Conservation (phyloP, 345 rosid species). For the Zanthoxylum bungeanum region DNA sequence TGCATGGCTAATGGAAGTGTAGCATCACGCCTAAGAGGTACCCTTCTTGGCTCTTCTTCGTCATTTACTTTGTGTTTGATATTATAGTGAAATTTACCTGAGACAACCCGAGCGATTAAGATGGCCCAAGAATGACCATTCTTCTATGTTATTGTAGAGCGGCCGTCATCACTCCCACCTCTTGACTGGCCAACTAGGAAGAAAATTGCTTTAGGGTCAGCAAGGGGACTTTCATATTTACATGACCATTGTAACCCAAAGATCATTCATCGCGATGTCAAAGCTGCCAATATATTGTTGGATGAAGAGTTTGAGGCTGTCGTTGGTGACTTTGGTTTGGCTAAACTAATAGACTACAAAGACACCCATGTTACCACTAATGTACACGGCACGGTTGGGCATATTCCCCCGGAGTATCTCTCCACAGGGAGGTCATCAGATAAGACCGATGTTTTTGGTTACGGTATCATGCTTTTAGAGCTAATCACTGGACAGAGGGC, state of each 20-base stretch:
- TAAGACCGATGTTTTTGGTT: slow-evolving; percentile 26
- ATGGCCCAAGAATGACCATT: too few species aligned
- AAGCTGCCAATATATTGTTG: slow-evolving; percentile 28
- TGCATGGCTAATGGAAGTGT: slow-evolving; percentile 28
- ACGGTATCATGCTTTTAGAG: slow-evolving; percentile 23
- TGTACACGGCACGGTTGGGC: slow-evolving; percentile 27
- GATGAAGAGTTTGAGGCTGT: slow-evolving; percentile 27
- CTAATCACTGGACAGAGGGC: slow-evolving; percentile 25
- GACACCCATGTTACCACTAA: slow-evolving; percentile 26
- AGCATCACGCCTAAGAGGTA: slow-evolving; percentile 20
- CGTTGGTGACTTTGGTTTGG: slow-evolving; percentile 30
- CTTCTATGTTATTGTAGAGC: slow-evolving; percentile 16
- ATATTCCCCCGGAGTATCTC: slow-evolving; percentile 23
- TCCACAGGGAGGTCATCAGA: slow-evolving; percentile 22
- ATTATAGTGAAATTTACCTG: neutral
- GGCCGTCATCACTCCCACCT: slow-evolving; percentile 4
- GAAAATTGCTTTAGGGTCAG: slow-evolving; percentile 23
- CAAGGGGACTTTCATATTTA: slow-evolving; percentile 24
- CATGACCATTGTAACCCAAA: slow-evolving; percentile 27
- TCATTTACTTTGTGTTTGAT: neutral
- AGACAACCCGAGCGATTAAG: too few species aligned
- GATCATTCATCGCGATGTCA: slow-evolving; percentile 29
- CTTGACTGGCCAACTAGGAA: slow-evolving; percentile 22
- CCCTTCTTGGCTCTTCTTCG: neutral
- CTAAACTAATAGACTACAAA: slow-evolving; percentile 23